A percentile compares a stretch with the other conserved stretches of the same genome.
Evolutionary conservation across 768 basidiomycete species (phyloP).

Genomic region (Tulasnella sp.): DNA sequence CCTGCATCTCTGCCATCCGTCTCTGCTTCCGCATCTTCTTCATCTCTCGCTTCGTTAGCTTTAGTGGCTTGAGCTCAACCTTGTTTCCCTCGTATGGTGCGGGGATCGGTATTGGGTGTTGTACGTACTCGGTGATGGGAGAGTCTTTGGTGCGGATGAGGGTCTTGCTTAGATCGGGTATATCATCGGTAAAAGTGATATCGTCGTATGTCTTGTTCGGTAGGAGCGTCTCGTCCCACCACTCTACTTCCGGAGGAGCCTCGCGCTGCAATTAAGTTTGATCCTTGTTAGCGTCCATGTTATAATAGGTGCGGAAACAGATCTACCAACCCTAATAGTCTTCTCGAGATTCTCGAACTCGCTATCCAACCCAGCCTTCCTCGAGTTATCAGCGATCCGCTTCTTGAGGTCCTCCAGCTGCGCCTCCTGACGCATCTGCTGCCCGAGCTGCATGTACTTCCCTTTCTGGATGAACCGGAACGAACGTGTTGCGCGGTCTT

Average conservation of each 20-base stretch:
- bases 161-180: conserved; percentile 33
- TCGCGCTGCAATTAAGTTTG: conserved; percentile 50
- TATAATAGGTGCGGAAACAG: background rate
- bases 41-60: conserved; percentile 91
- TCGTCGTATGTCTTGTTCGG: conserved; percentile 75
- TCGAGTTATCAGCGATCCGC: conserved; percentile 83
- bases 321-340: conserved; percentile 58
- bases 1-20: conserved; percentile 79
- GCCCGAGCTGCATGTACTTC: conserved; percentile 46
- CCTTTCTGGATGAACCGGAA: conserved; percentile 90
- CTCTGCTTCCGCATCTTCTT: conserved; percentile 95
- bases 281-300: no score
- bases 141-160: conserved; percentile 57
- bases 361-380: conserved; percentile 88
- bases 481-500: conserved; percentile 52
- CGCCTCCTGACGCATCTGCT: conserved; percentile 39
- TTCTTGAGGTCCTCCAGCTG: conserved; percentile 87
- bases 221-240: conserved; percentile 91
- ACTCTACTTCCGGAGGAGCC: conserved; percentile 82
- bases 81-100: conserved; percentile 80
- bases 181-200: conserved; percentile 36
- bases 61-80: conserved; percentile 67
- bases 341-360: conserved; percentile 88
- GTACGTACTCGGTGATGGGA: conserved; percentile 81
- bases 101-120: conserved; percentile 95